These are phyloP conservation scores for Mrakia frigida DNA, from an alignment of 768 basidiomycete species.

Conservation along the genomic window DNA sequence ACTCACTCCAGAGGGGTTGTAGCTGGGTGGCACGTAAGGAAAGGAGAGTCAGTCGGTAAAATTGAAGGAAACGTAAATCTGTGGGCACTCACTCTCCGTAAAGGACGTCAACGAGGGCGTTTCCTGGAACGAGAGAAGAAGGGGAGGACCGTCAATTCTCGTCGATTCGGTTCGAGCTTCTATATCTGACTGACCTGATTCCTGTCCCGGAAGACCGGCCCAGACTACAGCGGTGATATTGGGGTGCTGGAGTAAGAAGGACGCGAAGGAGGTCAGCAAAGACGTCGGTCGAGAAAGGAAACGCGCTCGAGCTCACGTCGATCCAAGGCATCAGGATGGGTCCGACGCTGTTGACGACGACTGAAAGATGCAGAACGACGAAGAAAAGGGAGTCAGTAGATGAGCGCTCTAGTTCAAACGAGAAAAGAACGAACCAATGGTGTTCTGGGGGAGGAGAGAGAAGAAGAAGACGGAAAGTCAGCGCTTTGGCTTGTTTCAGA, in stretches of 20 bases:
- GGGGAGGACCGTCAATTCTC: not conserved
- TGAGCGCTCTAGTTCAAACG: too few species aligned
- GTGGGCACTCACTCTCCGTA: conserved; percentile 49
- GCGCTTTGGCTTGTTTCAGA: too few species aligned
- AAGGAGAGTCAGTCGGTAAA: not conserved
- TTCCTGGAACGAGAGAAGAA: conserved; percentile 47
- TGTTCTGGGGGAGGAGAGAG: not conserved
- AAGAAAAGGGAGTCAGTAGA: too few species aligned
- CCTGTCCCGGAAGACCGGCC: conserved; percentile 50
- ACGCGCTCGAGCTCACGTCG: conserved; percentile 26
- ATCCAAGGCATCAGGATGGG: conserved; percentile 55
- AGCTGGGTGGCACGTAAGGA: not conserved
- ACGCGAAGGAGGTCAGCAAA: too few species aligned
- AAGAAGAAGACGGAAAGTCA: not conserved
- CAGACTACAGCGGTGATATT: conserved; percentile 54
- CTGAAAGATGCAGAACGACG: conserved; percentile 38
- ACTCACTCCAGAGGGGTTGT: conserved; percentile 58
- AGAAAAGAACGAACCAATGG: not conserved
- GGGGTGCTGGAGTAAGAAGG: conserved; percentile 47
- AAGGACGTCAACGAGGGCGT: conserved; percentile 63
- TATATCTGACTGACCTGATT: conserved; percentile 39
- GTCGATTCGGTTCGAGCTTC: too few species aligned
- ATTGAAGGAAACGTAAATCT: too few species aligned
- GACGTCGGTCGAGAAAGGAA: too few species aligned
- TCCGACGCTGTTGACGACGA: conserved; percentile 71